Base-by-base conservation (phyloP, 1,284 basidiomycete genomes). In the Tremellales sp. region DNA sequence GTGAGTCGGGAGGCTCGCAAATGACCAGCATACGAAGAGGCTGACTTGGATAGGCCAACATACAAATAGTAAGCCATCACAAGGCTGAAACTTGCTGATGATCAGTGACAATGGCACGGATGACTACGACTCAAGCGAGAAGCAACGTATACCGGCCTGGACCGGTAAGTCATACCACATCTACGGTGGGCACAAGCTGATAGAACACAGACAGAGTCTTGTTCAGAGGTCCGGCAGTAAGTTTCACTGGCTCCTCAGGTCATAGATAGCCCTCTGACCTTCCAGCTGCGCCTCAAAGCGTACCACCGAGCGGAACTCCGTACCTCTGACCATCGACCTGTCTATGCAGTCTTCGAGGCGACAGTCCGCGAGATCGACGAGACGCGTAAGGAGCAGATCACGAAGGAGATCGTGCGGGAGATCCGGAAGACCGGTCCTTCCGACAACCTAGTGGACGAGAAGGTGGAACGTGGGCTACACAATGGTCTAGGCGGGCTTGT, bases 111-210 rank as follows among this genome's bases (percentile, higher is more conserved):
- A 77, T 40, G 76, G 76, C 4, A 75, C 89, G 7, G 85, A 94
- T 57, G 78, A 78, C 42, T 99, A 97, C 70, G 96, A 99, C 70
- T 87, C 90, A 3, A 89, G 89, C 57, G 96, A 98, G 72, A 99
- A 98, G 76, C 83, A 86, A 79, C 82, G 96, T 6, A 87, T 97
- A 66, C 96, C 96, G 1, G 90, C 94, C 7, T 98, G 94, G 93
- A 98, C 92, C 62, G 89, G 89, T 89, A 52, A 49, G 79, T 49
- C 17, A 17, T 11, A 8, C 29, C 8, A 8, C 24, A 6, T 24
- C 22, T 53, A 13, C 17, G 17, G 19, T 22, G 21, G 36, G 27
- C n/a, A 22, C 23, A 15, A 31, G 22, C 43, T 45, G 26, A 46
- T 37, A 2, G 19, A 36, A n/a, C 43, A 39, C 60, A 89, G 92